These are phyloP conservation scores for Dendrobium catenatum DNA, from an alignment of 106 monocot genomes.

Conservation along the genomic window DNA sequence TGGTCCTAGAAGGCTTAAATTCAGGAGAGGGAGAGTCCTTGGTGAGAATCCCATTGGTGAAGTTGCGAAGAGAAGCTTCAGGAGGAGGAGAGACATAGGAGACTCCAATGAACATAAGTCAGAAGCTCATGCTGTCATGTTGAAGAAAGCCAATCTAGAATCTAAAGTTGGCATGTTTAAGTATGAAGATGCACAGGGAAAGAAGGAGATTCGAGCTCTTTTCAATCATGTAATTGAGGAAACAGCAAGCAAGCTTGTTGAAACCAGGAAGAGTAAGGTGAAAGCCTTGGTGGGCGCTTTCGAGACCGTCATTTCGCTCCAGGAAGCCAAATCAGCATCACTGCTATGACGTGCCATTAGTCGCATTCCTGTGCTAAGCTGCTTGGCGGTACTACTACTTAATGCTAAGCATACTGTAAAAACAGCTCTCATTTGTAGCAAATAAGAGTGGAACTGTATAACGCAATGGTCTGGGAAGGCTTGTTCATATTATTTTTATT, in stretches of 20 bases:
- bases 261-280: conserved; percentile 77
- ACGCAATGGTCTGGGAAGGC: background rate
- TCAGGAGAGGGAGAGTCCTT: conserved; percentile 35
- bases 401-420: background rate
- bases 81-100: conserved; percentile 13
- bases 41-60: conserved; percentile 6
- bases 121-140: background rate
- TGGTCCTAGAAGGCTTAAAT: conserved; percentile 36
- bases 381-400: background rate
- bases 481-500: background rate
- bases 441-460: background rate
- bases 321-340: conserved; percentile 44
- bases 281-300: conserved; percentile 97
- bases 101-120: background rate
- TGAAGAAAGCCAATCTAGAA: conserved; percentile 15
- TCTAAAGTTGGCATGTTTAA: conserved; percentile 30
- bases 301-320: conserved; percentile 92
- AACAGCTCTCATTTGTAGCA: background rate
- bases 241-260: conserved; percentile 69
- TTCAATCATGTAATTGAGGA: conserved; percentile 84
- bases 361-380: background rate
- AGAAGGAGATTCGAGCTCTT: conserved; percentile 43
- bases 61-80: conserved; percentile 24
- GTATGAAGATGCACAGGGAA: conserved; percentile 49
- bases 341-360: background rate